phyloP scores from a whole-genome alignment of 2,329 filamentous ascomycete genomes.

The Aureobasidium sp. region DNA sequence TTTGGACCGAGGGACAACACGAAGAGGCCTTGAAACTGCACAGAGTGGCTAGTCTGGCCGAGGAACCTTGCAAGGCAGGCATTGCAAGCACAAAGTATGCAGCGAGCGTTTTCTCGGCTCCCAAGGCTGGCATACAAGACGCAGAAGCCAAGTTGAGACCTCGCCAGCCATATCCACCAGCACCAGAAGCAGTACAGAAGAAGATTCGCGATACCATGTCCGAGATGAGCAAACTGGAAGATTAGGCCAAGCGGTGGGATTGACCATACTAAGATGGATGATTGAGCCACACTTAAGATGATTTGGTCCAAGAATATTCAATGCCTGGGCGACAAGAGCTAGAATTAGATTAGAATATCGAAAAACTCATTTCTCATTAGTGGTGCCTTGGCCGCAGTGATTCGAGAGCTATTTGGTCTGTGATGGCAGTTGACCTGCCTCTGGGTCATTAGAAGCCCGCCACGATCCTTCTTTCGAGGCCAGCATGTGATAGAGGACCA shows the following conservation, averaged over 20 bases:
- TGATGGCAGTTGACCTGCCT: not conserved
- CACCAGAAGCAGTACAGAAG: constrained; percentile 38
- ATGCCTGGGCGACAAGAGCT: not conserved
- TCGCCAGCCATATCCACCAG: constrained; percentile 53
- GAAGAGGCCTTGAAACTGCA: constrained; percentile 57
- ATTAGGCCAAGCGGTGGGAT: not conserved
- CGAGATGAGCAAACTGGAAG: constrained; percentile 37
- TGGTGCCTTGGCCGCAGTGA: not conserved
- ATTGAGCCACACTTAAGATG: not conserved
- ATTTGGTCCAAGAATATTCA: not conserved
- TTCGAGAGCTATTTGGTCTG: not conserved
- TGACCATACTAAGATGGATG: not conserved
- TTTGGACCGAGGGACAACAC: constrained; percentile 53
- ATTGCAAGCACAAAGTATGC: constrained; percentile 66
- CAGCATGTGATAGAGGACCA: not conserved
- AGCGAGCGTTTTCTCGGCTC: constrained; percentile 53
- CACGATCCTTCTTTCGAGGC: not conserved
- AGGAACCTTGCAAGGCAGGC: constrained; percentile 56
- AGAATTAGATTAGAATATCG: not conserved
- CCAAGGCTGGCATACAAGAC: constrained; percentile 51
- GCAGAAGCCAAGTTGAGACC: constrained; percentile 54
- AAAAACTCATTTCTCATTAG: constrained; percentile 12
- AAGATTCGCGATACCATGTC: constrained; percentile 36
- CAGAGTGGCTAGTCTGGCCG: constrained; percentile 54
- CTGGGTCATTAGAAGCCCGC: not conserved